These are phyloP conservation scores for Monilinia polystroma DNA, from an alignment of 2,329 filamentous ascomycete genomes.

Conservation along the genomic window DNA sequence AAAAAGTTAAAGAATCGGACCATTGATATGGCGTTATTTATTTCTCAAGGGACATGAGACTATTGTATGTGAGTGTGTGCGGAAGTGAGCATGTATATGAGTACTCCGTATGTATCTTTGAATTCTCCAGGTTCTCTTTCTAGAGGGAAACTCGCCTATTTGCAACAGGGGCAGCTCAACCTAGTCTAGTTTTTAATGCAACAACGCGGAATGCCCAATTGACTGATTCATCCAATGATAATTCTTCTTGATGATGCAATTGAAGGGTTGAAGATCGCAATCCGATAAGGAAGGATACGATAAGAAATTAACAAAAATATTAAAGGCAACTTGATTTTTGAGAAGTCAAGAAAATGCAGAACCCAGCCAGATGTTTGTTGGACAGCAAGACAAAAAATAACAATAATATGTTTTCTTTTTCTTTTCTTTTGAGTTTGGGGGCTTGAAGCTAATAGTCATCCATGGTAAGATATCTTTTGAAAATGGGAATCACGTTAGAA, in stretches of 20 bases:
- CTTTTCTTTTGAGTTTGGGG: neutral
- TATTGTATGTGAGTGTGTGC: neutral
- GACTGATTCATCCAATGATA: slow-evolving; percentile 5
- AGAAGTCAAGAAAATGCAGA: too few relatives aligned
- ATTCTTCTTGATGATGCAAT: slow-evolving; percentile 20
- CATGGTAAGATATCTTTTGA: too few relatives aligned
- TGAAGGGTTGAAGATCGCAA: slow-evolving; percentile 13
- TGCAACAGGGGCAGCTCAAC: neutral
- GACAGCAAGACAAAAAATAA: neutral
- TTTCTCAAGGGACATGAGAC: neutral
- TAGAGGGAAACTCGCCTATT: slow-evolving; percentile 1
- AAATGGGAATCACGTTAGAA: neutral
- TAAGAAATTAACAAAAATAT: neutral
- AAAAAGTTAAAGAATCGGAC: neutral
- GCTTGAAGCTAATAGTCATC: neutral
- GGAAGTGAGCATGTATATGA: too few relatives aligned
- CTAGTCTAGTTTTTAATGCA: neutral
- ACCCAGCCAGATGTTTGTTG: too few relatives aligned
- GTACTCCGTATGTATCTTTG: too few relatives aligned
- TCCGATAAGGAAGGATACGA: slow-evolving; percentile 11
- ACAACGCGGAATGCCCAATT: neutral
- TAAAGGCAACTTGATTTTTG: too few relatives aligned
- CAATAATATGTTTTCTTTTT: neutral
- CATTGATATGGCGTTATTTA: neutral
- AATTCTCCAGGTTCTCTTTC: neutral